A percentile compares a stretch with the other conserved stretches of the same genome.
These are phyloP conservation scores for Glomus cerebriforme DNA, from an alignment of 192 early-diverging fungal species.

Conservation along the genomic window DNA sequence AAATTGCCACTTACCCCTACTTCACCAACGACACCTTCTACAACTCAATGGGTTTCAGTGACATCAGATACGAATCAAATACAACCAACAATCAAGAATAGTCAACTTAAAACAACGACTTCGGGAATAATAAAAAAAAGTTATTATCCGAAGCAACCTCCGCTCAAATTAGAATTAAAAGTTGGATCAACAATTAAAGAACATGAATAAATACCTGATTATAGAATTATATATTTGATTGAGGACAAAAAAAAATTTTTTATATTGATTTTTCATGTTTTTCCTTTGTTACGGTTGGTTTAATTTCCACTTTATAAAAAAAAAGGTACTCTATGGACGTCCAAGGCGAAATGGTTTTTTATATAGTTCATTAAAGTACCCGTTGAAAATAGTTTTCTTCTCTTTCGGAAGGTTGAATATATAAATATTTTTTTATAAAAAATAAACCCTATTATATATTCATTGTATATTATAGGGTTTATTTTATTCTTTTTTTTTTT, in stretches of 20 bases:
- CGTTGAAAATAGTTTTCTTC: too few relatives aligned
- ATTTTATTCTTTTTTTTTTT: neutral
- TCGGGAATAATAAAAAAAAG: neutral
- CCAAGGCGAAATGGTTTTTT: neutral
- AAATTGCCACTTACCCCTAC: slow-evolving; percentile 9
- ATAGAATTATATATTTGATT: neutral
- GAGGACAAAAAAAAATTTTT: neutral
- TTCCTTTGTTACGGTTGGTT: neutral
- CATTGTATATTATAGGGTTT: neutral
- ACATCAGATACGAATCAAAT: neutral
- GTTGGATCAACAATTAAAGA: neutral
- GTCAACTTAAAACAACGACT: neutral
- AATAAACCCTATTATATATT: neutral
- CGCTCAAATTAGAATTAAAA: neutral
- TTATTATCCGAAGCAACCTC: neutral
- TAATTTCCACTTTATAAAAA: neutral
- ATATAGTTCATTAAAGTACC: neutral
- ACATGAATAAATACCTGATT: neutral
- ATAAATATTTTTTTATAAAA: neutral
- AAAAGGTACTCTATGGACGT: neutral
- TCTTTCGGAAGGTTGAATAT: neutral
- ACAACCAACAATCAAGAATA: neutral
- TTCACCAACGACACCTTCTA: slow-evolving; percentile 4
- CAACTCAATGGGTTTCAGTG: neutral
- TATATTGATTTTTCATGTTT: neutral